Evolutionary conservation across 345 rosid species (phyloP).

Genomic region (Microcos paniculata): DNA sequence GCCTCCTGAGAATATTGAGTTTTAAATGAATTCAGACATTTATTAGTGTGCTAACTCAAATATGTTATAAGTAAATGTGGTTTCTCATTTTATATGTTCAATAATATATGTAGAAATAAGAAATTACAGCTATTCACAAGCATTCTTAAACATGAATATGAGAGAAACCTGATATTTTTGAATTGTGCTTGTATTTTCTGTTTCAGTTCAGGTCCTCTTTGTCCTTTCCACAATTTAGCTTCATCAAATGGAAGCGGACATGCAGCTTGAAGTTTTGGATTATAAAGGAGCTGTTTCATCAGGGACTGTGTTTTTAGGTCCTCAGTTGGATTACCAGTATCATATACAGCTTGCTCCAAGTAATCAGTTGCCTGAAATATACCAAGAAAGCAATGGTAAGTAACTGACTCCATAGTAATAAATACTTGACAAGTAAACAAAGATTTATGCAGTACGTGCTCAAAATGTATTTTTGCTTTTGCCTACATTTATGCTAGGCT

Average conservation of each 20-base stretch:
- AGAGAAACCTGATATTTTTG: conserved; percentile 80
- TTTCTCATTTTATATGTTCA: conserved; percentile 5
- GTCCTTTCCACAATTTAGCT: conserved; percentile 96
- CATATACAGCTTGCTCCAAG: conserved; percentile 85
- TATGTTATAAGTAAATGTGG: background rate
- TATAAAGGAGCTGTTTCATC: conserved; percentile 69
- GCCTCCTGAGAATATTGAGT: background rate
- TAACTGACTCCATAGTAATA: background rate
- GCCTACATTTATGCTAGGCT: background rate
- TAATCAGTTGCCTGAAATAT: conserved; percentile 66
- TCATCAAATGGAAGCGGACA: conserved; percentile 96
- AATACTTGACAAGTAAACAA: background rate
- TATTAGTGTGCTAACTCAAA: background rate
- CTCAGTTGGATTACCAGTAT: conserved; percentile 74
- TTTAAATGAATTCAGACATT: conserved; percentile 1
- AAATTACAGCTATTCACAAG: background rate
- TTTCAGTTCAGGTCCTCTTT: conserved; percentile 90
- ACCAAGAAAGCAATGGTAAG: background rate
- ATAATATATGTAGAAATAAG: background rate
- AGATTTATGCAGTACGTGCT: background rate
- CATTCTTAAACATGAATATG: conserved; percentile 13
- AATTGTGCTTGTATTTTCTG: conserved; percentile 78
- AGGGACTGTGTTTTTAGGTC: conserved; percentile 83
- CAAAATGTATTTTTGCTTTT: background rate
- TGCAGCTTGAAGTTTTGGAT: conserved; percentile 79